These are phyloP conservation scores for Papiliotrema flavescens DNA, from an alignment of 1,284 basidiomycete genomes.

Conservation along the genomic window DNA sequence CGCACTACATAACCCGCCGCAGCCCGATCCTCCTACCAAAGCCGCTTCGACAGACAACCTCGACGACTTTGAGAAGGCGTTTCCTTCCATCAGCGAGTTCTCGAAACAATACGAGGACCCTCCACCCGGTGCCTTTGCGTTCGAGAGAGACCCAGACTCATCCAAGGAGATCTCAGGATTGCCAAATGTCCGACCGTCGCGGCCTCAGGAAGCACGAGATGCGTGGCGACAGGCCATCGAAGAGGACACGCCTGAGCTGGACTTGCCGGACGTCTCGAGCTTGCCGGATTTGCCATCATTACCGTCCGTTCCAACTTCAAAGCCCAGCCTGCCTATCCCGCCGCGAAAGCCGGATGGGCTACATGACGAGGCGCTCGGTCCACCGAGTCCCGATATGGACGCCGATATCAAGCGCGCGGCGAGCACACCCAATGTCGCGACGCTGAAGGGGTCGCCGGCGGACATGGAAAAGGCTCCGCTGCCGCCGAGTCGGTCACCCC, in stretches of 20 bases:
- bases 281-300: slow-evolving; percentile 22
- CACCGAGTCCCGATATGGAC: slow-evolving; percentile 5
- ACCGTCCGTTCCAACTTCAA: slow-evolving; percentile 25
- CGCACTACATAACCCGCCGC: too few relatives aligned
- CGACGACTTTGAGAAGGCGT: slow-evolving; percentile 37
- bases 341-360: not conserved
- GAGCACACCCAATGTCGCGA: slow-evolving; percentile 9
- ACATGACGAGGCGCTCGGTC: slow-evolving; percentile 1
- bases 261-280: slow-evolving; percentile 13
- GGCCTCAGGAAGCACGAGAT: not conserved
- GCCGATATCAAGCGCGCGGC: slow-evolving; percentile 6
- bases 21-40: slow-evolving; percentile 1
- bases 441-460: not conserved
- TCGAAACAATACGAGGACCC: slow-evolving; percentile 36
- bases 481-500: not conserved
- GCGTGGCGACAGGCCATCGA: slow-evolving; percentile 6
- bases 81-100: slow-evolving; percentile 45
- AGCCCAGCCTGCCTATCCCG: slow-evolving; percentile 10
- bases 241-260: slow-evolving; percentile 7
- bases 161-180: slow-evolving; percentile 5
- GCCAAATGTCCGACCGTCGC: slow-evolving; percentile 8
- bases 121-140: not conserved
- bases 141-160: slow-evolving; percentile 2
- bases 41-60: slow-evolving; percentile 16
- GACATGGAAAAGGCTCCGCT: not conserved